phyloP scores from a whole-genome alignment of 495 filamentous ascomycete genomes.

The Bacidia rubella region DNA sequence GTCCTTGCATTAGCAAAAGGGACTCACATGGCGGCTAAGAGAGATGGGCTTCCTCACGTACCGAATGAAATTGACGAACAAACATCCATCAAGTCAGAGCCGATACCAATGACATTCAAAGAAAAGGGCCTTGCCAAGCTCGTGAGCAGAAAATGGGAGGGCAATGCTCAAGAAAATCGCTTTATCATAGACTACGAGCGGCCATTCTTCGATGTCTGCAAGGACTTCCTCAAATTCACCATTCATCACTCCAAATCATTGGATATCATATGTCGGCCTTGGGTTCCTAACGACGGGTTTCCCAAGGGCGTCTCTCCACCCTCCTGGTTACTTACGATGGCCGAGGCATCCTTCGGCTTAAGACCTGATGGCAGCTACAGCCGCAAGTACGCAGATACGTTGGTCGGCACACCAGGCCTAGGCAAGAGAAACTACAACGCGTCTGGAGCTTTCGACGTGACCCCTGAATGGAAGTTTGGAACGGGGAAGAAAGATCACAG shows the following conservation, averaged over 20 bases:
- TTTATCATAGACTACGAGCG: constrained; percentile 3
- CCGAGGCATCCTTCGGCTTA: constrained; percentile 9
- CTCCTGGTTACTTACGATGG: constrained; percentile 15
- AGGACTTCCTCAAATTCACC: constrained; percentile 3
- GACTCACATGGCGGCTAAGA: too few relatives aligned
- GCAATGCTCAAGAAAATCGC: too few relatives aligned
- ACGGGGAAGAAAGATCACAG: constrained; percentile 5
- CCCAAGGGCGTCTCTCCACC: constrained; percentile 1
- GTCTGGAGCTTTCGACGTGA: constrained; percentile 12
- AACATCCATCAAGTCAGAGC: too few relatives aligned
- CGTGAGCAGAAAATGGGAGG: too few relatives aligned
- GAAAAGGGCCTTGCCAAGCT: too few relatives aligned
- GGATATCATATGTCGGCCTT: constrained; percentile 7
- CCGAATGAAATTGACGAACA: too few relatives aligned
- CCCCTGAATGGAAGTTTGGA: constrained; percentile 6
- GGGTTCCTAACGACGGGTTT: constrained; percentile 1
- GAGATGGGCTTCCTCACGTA: too few relatives aligned
- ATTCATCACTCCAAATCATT: not conserved
- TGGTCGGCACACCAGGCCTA: constrained; percentile 15
- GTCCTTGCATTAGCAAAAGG: too few relatives aligned
- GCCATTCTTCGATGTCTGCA: constrained; percentile 3
- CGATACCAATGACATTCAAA: too few relatives aligned
- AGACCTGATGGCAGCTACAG: constrained; percentile 10
- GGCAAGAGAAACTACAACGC: constrained; percentile 7
- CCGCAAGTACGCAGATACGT: constrained; percentile 17